Evolutionary conservation across 2,329 filamentous ascomycete genomes (phyloP).

Genomic region (Stagonosporopsis tanaceti): DNA sequence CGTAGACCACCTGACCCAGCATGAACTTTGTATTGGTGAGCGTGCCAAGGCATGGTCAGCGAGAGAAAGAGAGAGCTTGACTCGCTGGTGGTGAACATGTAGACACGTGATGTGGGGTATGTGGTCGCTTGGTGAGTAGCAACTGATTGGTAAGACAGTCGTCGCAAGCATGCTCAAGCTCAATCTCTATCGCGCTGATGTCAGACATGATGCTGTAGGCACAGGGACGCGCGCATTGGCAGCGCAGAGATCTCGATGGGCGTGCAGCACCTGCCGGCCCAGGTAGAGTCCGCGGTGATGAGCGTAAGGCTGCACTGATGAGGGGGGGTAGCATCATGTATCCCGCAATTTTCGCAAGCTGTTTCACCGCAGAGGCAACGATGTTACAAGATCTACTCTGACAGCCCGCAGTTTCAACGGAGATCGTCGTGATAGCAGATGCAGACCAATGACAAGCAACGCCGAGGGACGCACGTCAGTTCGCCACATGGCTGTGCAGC

Average conservation of each 20-base stretch:
- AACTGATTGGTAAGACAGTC: neutral
- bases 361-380: conserved; percentile 17
- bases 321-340: neutral
- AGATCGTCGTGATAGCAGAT: conserved; percentile 12
- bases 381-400: conserved; percentile 22
- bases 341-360: conserved; percentile 14
- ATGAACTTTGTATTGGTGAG: conserved; percentile 1
- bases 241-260: neutral
- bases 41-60: neutral
- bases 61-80: neutral
- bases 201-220: neutral
- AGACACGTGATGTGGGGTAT: conserved; percentile 13
- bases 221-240: neutral
- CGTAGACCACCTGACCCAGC: conserved; percentile 2
- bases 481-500: conserved; percentile 19
- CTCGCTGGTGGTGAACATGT: neutral
- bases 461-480: conserved; percentile 12
- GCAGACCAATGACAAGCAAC: conserved; percentile 13
- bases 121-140: neutral
- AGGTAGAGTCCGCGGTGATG: conserved; percentile 3
- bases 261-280: neutral
- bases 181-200: conserved; percentile 4
- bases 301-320: neutral
- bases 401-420: neutral
- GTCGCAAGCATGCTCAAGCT: conserved; percentile 5